Percentiles rank a stretch among this genome's conserved stretches.
These are phyloP conservation scores for Scenedesmus sp. DNA, from an alignment of 163 green algal species.

Conservation along the genomic window DNA sequence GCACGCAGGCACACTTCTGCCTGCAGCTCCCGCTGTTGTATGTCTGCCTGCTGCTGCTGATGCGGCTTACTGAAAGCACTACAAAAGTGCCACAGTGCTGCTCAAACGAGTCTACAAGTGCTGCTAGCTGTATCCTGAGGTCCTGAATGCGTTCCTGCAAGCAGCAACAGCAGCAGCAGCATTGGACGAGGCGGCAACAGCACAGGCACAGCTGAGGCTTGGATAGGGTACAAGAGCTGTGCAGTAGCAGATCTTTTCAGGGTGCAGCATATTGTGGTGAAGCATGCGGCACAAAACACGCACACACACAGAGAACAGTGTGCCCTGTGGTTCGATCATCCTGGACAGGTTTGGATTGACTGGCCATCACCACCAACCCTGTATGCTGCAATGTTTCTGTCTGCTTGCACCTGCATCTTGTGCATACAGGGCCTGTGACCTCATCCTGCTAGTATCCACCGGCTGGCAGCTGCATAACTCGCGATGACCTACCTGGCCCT, in stretches of 20 bases:
- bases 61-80: neutral
- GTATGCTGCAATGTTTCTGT: neutral
- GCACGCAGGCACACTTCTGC: neutral
- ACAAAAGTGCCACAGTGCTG: slow-evolving; percentile 4
- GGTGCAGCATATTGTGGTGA: neutral
- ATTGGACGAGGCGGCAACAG: no score
- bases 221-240: no score
- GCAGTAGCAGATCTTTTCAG: no score
- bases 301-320: neutral
- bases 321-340: no score
- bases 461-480: neutral
- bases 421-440: no score
- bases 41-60: slow-evolving; percentile 8
- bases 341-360: no score
- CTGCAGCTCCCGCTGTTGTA: slow-evolving; percentile 9
- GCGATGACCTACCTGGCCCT: neutral
- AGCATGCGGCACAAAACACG: no score
- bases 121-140: neutral
- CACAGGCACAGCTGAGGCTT: no score
- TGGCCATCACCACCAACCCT: neutral
- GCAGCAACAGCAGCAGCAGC: neutral
- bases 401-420: neutral
- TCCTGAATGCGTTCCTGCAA: neutral
- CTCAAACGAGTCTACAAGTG: neutral
- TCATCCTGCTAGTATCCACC: neutral